These are phyloP conservation scores for Phytomonas sp. DNA, from an alignment of 208 protist genomes.

Conservation along the genomic window DNA sequence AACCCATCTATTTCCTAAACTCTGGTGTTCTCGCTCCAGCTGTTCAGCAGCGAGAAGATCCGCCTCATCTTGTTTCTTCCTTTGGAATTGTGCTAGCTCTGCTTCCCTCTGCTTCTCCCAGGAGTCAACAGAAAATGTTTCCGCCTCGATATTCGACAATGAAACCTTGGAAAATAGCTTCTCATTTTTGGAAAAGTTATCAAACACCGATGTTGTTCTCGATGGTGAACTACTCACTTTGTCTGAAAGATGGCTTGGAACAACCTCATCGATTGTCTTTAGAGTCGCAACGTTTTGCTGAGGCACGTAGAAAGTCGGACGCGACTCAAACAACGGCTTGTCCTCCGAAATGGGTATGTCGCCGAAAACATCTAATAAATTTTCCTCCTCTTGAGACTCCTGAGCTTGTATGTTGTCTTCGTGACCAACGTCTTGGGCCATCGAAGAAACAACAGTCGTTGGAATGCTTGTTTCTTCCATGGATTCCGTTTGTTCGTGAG, in stretches of 20 bases:
- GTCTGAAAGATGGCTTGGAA: background rate
- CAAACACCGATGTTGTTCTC: background rate
- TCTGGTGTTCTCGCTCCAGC: slow-evolving; percentile 54
- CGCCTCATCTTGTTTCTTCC: slow-evolving; percentile 52
- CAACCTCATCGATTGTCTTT: background rate
- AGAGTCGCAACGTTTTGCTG: background rate
- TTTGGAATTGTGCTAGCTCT: slow-evolving; percentile 61
- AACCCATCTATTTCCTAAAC: slow-evolving; percentile 62
- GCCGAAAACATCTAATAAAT: background rate
- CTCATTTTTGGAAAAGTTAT: background rate
- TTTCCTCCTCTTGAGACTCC: slow-evolving; percentile 16
- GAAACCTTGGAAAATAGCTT: background rate
- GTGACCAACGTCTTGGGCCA: background rate
- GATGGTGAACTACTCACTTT: background rate
- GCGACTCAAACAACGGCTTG: slow-evolving; percentile 35
- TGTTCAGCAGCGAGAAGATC: slow-evolving; percentile 18
- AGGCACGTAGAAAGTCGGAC: background rate
- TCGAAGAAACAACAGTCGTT: background rate
- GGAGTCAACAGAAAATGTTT: slow-evolving; percentile 53
- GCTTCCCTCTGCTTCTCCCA: slow-evolving; percentile 82
- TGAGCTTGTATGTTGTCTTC: background rate
- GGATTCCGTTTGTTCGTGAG: background rate
- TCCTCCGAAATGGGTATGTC: slow-evolving; percentile 33
- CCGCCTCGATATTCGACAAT: background rate
- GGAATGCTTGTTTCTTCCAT: background rate